Evolutionary conservation across 2,329 filamentous ascomycete genomes (phyloP).

Genomic region (Exophiala oligosperma): DNA sequence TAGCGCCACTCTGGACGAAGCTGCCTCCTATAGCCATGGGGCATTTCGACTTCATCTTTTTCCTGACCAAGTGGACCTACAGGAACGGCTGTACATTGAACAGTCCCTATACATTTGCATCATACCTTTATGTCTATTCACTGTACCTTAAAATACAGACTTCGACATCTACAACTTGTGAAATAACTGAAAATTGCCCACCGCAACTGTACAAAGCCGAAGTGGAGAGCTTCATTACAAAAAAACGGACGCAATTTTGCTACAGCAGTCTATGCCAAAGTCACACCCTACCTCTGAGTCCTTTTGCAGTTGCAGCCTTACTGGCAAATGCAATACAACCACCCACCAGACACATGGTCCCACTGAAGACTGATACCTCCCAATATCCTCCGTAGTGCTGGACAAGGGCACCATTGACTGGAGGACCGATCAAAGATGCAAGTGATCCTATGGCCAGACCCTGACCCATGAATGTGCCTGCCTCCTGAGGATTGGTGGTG

Average conservation of each 20-base stretch:
- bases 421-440: slow-evolving; percentile 50
- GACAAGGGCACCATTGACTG: slow-evolving; percentile 49
- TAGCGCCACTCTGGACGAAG: too few relatives aligned
- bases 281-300: not conserved
- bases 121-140: too few relatives aligned
- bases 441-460: slow-evolving; percentile 39
- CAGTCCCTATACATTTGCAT: too few relatives aligned
- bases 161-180: too few relatives aligned
- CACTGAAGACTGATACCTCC: slow-evolving; percentile 41
- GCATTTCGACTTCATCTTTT: too few relatives aligned
- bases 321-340: slow-evolving; percentile 33
- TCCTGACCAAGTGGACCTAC: too few relatives aligned
- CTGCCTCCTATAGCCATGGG: too few relatives aligned
- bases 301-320: not conserved
- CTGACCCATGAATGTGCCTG: slow-evolving; percentile 32
- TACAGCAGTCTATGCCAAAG: too few relatives aligned
- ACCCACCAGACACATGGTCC: slow-evolving; percentile 37
- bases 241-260: not conserved
- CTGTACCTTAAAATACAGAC: too few relatives aligned
- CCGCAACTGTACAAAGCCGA: not conserved
- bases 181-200: too few relatives aligned
- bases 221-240: not conserved
- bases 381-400: slow-evolving; percentile 42
- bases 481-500: slow-evolving; percentile 25
- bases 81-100: too few relatives aligned